These are phyloP conservation scores for Waltergamsia citrina DNA, from an alignment of 2,329 filamentous ascomycete species.

Conservation along the genomic window DNA sequence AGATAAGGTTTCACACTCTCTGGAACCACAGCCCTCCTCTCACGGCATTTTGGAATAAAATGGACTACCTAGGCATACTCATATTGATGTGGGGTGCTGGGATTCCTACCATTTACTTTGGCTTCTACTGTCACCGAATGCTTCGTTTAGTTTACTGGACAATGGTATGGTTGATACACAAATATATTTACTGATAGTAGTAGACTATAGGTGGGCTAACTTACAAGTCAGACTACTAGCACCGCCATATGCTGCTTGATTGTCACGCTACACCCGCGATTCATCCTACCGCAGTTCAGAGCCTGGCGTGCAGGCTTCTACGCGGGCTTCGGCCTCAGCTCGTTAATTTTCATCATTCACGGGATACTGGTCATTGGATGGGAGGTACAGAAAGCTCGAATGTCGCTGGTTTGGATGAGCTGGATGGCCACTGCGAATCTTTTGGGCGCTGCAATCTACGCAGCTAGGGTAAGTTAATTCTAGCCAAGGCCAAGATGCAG, in stretches of 20 bases:
- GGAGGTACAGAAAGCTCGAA: slow-evolving; percentile 7
- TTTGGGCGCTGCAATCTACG: slow-evolving; percentile 6
- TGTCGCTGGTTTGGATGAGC: slow-evolving; percentile 7
- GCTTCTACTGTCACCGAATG: slow-evolving; percentile 7
- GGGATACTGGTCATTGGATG: slow-evolving; percentile 4
- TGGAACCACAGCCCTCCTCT: slow-evolving; percentile 5
- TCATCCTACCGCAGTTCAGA: slow-evolving; percentile 4
- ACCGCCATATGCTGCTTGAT: not conserved
- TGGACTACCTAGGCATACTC: slow-evolving; percentile 8
- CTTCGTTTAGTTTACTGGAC: not conserved
- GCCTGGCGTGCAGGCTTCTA: slow-evolving; percentile 8
- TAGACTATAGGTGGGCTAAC: not conserved
- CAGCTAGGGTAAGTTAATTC: slow-evolving; percentile 7
- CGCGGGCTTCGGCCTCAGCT: slow-evolving; percentile 8
- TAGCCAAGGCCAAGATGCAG: no score
- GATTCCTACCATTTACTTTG: slow-evolving; percentile 8
- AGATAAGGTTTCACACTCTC: slow-evolving; percentile 5
- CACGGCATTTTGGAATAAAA: slow-evolving; percentile 3
- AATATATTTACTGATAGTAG: not conserved
- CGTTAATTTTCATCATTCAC: slow-evolving; percentile 8
- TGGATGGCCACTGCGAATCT: slow-evolving; percentile 8
- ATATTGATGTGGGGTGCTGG: slow-evolving; percentile 8
- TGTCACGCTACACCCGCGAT: not conserved
- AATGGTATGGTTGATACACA: not conserved
- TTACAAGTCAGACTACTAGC: not conserved